Evolutionary conservation across 2,329 filamentous ascomycete genomes (phyloP).

Genomic region (Basipetospora sp.): DNA sequence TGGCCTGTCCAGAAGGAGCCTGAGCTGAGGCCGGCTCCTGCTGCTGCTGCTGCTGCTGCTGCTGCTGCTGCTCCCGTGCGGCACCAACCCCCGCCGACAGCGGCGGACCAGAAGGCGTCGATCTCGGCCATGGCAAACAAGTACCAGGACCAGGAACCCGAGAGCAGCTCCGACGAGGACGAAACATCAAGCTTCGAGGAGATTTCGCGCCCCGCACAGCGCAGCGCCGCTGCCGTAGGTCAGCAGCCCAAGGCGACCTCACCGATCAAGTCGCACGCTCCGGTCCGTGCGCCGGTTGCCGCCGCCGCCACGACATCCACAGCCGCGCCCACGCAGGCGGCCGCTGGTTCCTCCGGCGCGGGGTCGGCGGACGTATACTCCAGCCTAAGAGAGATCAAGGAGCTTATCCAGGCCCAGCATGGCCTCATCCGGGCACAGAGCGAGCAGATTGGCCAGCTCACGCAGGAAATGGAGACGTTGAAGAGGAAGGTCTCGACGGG

Average conservation of each 20-base stretch:
- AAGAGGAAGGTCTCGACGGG: conserved; percentile 57
- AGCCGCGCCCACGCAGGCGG: conserved; percentile 12
- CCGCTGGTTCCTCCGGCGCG: conserved; percentile 11
- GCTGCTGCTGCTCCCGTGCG: conserved; percentile 19
- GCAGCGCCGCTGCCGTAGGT: conserved; percentile 18
- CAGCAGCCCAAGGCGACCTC: conserved; percentile 16
- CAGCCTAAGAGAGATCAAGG: conserved; percentile 62
- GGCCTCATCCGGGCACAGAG: conserved; percentile 65
- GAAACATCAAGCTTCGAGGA: conserved; percentile 79
- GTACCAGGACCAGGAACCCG: conserved; percentile 59
- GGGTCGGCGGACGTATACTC: conserved; percentile 33
- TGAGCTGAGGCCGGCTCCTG: conserved; percentile 14
- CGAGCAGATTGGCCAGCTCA: conserved; percentile 55
- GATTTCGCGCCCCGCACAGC: conserved; percentile 58
- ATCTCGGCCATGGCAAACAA: conserved; percentile 75
- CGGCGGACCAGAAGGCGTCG: conserved; percentile 75
- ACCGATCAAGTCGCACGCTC: conserved; percentile 14
- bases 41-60: conserved; percentile 18
- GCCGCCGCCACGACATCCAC: conserved; percentile 15
- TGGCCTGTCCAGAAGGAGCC: conserved; percentile 33
- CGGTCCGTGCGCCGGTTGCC: conserved; percentile 11
- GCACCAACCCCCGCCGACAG: conserved; percentile 43
- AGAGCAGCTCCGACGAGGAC: conserved; percentile 48
- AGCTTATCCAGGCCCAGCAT: conserved; percentile 61
- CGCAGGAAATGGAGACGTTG: conserved; percentile 61